phyloP scores from a whole-genome alignment of 768 basidiomycete species.

The Ramaria sp. region DNA sequence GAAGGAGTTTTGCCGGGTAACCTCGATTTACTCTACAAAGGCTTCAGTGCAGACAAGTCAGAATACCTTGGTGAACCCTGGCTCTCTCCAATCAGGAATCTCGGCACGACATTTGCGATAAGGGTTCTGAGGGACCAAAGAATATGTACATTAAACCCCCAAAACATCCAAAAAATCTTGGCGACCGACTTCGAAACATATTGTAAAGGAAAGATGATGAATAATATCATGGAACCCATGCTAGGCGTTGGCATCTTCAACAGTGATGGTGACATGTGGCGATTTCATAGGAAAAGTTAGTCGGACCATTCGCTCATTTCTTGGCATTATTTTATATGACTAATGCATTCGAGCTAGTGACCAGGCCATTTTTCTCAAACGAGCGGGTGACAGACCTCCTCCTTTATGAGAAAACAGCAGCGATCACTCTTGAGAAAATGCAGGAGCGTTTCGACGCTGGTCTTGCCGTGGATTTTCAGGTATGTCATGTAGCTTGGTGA shows the following conservation, averaged over 20 bases:
- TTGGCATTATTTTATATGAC: background rate
- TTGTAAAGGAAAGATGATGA: conserved; percentile 30
- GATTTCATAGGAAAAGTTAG: conserved; percentile 9
- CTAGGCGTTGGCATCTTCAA: conserved; percentile 75
- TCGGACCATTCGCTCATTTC: background rate
- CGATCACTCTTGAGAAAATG: conserved; percentile 30
- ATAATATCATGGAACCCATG: conserved; percentile 33
- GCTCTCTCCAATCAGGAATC: background rate
- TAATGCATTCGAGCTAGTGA: background rate
- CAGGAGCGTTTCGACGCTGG: conserved; percentile 33
- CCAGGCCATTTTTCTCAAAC: conserved; percentile 3
- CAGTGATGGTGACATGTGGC: conserved; percentile 44
- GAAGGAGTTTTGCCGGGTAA: conserved; percentile 25
- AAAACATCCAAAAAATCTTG: conserved; percentile 3
- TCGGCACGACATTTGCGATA: conserved; percentile 2
- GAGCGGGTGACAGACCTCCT: conserved; percentile 4
- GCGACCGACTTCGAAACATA: conserved; percentile 3
- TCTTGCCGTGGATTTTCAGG: conserved; percentile 49
- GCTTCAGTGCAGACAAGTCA: conserved; percentile 44
- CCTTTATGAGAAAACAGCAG: conserved; percentile 1
- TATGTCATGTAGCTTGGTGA: conserved; percentile 19
- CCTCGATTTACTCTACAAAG: conserved; percentile 49
- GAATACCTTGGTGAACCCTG: conserved; percentile 43
- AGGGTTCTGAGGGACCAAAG: background rate
- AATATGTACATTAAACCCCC: background rate